A percentile compares a stretch with the other conserved stretches of the same genome.
These are phyloP conservation scores for Glycine tomentella DNA, from an alignment of 306 rosid species.

Conservation along the genomic window DNA sequence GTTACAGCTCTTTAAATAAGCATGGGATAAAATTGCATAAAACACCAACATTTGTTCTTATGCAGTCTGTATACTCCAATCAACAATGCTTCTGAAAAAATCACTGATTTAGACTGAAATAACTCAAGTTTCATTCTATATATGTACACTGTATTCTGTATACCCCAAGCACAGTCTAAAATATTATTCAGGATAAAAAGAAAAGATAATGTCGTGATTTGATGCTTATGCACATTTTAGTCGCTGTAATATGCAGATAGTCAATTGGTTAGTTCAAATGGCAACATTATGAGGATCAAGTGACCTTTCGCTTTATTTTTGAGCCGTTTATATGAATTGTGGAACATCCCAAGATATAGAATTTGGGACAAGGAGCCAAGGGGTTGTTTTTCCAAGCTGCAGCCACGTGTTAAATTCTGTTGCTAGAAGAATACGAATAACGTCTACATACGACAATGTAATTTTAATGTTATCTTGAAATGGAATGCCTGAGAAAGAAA, in stretches of 20 bases:
- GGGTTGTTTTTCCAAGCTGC: conserved; percentile 22
- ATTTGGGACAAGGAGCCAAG: conserved; percentile 18
- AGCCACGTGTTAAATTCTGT: conserved; percentile 50
- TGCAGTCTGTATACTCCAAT: not conserved
- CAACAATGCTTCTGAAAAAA: not conserved
- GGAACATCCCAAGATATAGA: not conserved
- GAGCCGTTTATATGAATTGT: conserved; percentile 36
- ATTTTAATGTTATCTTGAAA: conserved; percentile 33
- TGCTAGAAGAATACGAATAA: conserved; percentile 34
- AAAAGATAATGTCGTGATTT: conserved; percentile 26
- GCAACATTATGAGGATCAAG: conserved; percentile 31
- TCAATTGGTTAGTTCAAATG: conserved; percentile 28
- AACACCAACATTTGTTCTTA: not conserved
- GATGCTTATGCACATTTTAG: conserved; percentile 23
- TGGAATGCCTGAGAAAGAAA: conserved; percentile 32
- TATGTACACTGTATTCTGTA: not conserved
- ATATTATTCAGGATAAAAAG: conserved; percentile 7
- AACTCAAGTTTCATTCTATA: not conserved
- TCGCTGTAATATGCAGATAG: too few species aligned
- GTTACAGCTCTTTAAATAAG: not conserved
- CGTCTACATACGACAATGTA: not conserved
- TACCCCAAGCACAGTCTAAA: not conserved
- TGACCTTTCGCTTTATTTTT: conserved; percentile 42
- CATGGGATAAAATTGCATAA: too few species aligned
- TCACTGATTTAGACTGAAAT: not conserved